A percentile compares a stretch with the other conserved stretches of the same genome.
Conservation (phyloP, 257 asterid genomes). For the Solanum gracilifrons region DNA sequence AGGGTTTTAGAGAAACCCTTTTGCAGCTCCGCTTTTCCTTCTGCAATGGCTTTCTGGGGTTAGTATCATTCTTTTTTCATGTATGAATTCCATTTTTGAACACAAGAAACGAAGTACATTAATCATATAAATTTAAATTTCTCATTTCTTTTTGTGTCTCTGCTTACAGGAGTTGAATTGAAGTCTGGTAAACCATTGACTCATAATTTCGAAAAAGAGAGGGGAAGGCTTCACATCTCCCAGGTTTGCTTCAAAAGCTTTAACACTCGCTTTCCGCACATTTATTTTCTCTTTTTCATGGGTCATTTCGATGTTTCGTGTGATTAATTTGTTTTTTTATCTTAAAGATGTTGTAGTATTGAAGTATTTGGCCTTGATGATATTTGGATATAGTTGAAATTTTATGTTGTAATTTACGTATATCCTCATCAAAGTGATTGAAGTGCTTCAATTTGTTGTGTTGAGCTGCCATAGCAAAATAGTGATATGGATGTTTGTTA, state of each 20-base stretch:
- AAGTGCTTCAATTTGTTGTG: neutral
- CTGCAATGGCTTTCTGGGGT: constrained; percentile 39
- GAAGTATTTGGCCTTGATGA: neutral
- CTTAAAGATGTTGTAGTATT: neutral
- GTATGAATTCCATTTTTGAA: neutral
- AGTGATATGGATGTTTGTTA: neutral
- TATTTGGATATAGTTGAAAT: neutral
- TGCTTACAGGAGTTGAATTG: constrained; percentile 57
- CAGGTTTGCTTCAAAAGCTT: constrained; percentile 38
- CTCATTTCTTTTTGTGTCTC: neutral
- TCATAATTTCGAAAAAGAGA: constrained; percentile 27
- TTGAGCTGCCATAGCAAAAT: neutral
- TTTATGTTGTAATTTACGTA: neutral
- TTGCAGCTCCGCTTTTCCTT: neutral
- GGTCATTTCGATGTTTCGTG: neutral
- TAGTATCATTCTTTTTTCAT: neutral
- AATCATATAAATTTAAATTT: neutral
- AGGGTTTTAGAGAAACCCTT: constrained; percentile 17
- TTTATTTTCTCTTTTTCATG: neutral
- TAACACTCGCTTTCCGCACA: neutral
- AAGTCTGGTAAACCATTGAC: constrained; percentile 54
- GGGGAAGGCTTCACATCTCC: constrained; percentile 74
- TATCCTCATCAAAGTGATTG: neutral
- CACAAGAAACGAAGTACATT: neutral
- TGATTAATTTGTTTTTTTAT: neutral